Percentiles rank a stretch among this genome's conserved stretches.
phyloP scores from a whole-genome alignment of 352 stramenopile species.

The Phytophthora cryptogea region DNA sequence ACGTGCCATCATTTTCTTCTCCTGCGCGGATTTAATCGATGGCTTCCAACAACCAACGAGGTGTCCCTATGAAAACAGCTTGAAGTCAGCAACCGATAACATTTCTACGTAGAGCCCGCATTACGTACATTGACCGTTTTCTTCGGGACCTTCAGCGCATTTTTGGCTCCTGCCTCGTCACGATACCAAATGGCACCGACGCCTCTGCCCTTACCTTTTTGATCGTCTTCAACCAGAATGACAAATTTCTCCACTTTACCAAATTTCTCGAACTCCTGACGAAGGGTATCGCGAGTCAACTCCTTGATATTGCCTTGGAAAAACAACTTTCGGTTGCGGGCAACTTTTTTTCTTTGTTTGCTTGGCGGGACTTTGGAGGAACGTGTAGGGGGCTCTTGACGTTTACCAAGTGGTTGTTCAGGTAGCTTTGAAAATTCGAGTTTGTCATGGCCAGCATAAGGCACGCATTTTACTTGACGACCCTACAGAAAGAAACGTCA shows the following conservation, averaged over 20 bases:
- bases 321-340: not conserved
- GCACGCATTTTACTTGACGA: not conserved
- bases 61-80: too few species aligned
- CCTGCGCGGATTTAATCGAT: too few species aligned
- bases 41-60: too few species aligned
- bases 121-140: conserved; percentile 71
- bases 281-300: conserved; percentile 54
- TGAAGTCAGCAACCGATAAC: too few species aligned
- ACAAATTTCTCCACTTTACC: conserved; percentile 60
- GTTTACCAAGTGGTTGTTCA: too few species aligned
- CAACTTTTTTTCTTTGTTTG: too few species aligned
- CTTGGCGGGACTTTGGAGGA: too few species aligned
- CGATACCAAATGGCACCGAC: conserved; percentile 71
- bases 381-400: too few species aligned
- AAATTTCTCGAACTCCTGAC: conserved; percentile 58
- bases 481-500: not conserved
- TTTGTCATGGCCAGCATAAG: too few species aligned
- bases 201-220: conserved; percentile 65
- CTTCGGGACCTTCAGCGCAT: conserved; percentile 59
- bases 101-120: too few species aligned
- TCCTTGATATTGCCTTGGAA: not conserved
- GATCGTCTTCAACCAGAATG: conserved; percentile 49
- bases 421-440: too few species aligned
- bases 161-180: conserved; percentile 45
- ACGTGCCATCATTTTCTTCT: too few species aligned